Conservation (phyloP, 495 filamentous ascomycete genomes). For the Cercophora newfieldiana region DNA sequence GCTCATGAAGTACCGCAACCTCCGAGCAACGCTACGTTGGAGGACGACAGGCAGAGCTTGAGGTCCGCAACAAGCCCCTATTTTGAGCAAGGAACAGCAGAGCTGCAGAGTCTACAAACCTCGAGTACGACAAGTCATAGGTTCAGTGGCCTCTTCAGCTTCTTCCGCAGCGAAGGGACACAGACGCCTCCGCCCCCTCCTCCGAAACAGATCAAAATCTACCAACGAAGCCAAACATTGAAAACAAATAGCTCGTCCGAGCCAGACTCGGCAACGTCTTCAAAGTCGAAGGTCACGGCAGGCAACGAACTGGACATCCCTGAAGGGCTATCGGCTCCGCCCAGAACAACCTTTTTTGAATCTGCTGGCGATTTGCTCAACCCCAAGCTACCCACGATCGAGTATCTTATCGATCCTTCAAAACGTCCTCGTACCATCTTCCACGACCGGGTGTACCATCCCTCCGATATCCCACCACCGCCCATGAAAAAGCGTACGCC, state of each 20-base stretch:
- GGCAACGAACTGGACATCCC: conserved; percentile 47
- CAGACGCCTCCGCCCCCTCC: conserved; percentile 36
- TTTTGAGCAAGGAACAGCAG: conserved; percentile 19
- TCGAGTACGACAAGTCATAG: conserved; percentile 41
- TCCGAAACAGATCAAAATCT: conserved; percentile 65
- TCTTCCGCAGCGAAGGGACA: conserved; percentile 51
- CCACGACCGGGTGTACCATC: conserved; percentile 93
- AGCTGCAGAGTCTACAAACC: conserved; percentile 27
- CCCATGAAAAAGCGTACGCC: conserved; percentile 60
- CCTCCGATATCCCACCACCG: conserved; percentile 87
- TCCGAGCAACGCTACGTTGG: conserved; percentile 50
- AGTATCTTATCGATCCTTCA: conserved; percentile 79
- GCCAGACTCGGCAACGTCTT: conserved; percentile 37
- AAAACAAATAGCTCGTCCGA: conserved; percentile 44
- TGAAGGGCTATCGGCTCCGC: conserved; percentile 63
- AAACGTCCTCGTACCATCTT: conserved; percentile 90
- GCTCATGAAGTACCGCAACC: conserved; percentile 60
- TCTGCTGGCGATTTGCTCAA: conserved; percentile 89
- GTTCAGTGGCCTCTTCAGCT: conserved; percentile 62
- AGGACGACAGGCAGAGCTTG: conserved; percentile 54
- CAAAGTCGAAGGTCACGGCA: conserved; percentile 40
- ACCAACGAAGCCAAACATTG: conserved; percentile 73
- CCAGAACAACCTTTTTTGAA: conserved; percentile 90
- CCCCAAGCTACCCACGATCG: conserved; percentile 76
- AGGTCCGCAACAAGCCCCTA: conserved; percentile 34